Conservation (phyloP, 1,284 basidiomycete genomes). For the Sutorius eximius region DNA sequence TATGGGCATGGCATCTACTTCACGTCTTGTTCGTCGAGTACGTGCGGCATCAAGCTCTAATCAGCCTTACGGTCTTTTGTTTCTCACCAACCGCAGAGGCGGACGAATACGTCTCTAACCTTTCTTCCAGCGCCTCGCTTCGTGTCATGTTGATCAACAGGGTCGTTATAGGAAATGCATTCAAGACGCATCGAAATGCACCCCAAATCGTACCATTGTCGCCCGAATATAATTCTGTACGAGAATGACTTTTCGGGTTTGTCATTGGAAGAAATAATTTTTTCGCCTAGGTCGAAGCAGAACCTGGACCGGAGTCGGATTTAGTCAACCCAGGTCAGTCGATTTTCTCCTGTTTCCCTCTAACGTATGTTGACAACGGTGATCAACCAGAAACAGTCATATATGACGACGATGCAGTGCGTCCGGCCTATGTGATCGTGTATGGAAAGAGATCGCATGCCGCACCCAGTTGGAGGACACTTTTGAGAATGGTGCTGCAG, state of each 20-base stretch:
- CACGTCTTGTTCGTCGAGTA: constrained; percentile 18
- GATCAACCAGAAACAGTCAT: constrained; percentile 13
- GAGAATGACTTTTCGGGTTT: neutral
- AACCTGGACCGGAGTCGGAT: constrained; percentile 16
- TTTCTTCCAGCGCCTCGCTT: constrained; percentile 35
- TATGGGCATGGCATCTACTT: constrained; percentile 20
- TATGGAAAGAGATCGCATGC: constrained; percentile 9
- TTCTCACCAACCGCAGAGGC: constrained; percentile 43
- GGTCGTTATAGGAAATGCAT: constrained; percentile 54
- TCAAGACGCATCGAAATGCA: constrained; percentile 44
- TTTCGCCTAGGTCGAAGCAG: constrained; percentile 12
- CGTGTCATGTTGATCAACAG: constrained; percentile 54
- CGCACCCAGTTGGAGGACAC: constrained; percentile 2
- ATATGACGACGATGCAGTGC: constrained; percentile 20
- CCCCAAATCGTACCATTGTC: constrained; percentile 23
- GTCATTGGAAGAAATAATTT: neutral
- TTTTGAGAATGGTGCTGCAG: neutral
- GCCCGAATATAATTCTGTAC: constrained; percentile 15
- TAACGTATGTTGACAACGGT: neutral
- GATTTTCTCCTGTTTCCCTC: neutral
- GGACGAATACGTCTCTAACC: constrained; percentile 51
- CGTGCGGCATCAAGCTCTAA: neutral
- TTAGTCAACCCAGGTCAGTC: constrained; percentile 16
- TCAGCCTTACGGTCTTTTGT: neutral
- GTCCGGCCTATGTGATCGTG: constrained; percentile 18